A percentile compares a stretch with the other conserved stretches of the same genome.
These are phyloP conservation scores for Porodaedalea pini DNA, from an alignment of 1,284 basidiomycete genomes.

Conservation along the genomic window DNA sequence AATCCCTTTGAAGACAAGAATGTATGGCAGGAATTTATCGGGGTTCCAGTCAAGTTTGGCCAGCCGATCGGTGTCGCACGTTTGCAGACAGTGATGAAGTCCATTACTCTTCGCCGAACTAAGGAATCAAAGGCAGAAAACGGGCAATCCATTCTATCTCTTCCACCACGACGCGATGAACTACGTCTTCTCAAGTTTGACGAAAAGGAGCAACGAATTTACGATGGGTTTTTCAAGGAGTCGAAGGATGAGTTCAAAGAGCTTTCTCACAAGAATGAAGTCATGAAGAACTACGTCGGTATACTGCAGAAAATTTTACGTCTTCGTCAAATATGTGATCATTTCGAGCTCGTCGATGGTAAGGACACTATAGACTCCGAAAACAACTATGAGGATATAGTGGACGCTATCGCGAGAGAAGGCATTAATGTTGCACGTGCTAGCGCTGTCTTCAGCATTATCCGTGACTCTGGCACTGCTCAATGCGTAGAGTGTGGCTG, in stretches of 20 bases:
- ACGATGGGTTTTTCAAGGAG: slow-evolving; percentile 83
- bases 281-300: slow-evolving; percentile 97
- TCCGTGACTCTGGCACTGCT: slow-evolving; percentile 83
- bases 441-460: slow-evolving; percentile 71
- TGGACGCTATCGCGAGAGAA: slow-evolving; percentile 70
- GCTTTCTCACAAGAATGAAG: slow-evolving; percentile 81
- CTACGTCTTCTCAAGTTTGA: slow-evolving; percentile 85
- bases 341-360: slow-evolving; percentile 86
- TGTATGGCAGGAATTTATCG: slow-evolving; percentile 91
- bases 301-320: slow-evolving; percentile 95
- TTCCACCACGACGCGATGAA: slow-evolving; percentile 86
- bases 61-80: slow-evolving; percentile 90
- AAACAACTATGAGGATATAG: slow-evolving; percentile 69
- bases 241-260: slow-evolving; percentile 90
- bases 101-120: slow-evolving; percentile 92
- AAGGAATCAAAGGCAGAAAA: slow-evolving; percentile 85
- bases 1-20: slow-evolving; percentile 92
- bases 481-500: slow-evolving; percentile 84
- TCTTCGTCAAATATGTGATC: slow-evolving; percentile 96
- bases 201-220: slow-evolving; percentile 79
- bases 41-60: slow-evolving; percentile 86
- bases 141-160: slow-evolving; percentile 79
- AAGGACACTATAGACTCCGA: slow-evolving; percentile 50
- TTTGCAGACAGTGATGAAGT: slow-evolving; percentile 97
- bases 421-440: slow-evolving; percentile 81